phyloP scores from a whole-genome alignment of 352 stramenopile genomes.

The Phytophthora sojae region DNA sequence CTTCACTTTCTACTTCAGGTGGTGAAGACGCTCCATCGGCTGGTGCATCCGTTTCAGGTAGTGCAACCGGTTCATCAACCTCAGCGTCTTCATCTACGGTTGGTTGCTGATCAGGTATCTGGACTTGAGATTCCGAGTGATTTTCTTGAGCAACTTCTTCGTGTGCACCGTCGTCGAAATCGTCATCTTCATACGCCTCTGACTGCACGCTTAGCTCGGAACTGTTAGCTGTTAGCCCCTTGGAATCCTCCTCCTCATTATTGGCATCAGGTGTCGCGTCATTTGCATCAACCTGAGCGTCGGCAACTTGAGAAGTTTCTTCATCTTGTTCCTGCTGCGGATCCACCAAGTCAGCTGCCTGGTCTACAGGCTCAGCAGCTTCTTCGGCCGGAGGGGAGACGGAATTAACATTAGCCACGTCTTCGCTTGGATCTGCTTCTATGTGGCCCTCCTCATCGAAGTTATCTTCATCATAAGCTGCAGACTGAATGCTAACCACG shows the following conservation, averaged over 20 bases:
- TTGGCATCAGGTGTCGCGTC: background rate
- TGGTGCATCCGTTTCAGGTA: background rate
- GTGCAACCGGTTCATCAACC: background rate
- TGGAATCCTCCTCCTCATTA: constrained; percentile 7
- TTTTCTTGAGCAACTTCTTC: constrained; percentile 3
- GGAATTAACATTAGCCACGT: background rate
- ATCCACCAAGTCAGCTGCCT: background rate
- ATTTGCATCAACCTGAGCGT: constrained; percentile 4
- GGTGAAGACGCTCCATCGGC: background rate
- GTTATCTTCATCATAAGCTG: constrained; percentile 32
- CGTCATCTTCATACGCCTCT: constrained; percentile 35
- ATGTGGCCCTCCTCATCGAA: constrained; percentile 29
- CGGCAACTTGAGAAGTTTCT: background rate
- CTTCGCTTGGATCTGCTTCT: constrained; percentile 11
- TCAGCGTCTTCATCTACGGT: background rate
- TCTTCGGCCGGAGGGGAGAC: constrained; percentile 5
- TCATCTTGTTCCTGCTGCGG: background rate
- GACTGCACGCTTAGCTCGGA: constrained; percentile 29
- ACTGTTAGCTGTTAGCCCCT: constrained; percentile 16
- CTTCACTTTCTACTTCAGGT: constrained; percentile 6
- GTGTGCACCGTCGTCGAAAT: constrained; percentile 28
- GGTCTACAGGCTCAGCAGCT: background rate
- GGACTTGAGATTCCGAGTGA: constrained; percentile 4
- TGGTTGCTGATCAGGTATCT: background rate
- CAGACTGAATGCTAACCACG: constrained; percentile 27